Percentiles rank a stretch among this genome's conserved stretches.
These are phyloP conservation scores for Fraxinus excelsior DNA, from an alignment of 257 asterid species.

Conservation along the genomic window DNA sequence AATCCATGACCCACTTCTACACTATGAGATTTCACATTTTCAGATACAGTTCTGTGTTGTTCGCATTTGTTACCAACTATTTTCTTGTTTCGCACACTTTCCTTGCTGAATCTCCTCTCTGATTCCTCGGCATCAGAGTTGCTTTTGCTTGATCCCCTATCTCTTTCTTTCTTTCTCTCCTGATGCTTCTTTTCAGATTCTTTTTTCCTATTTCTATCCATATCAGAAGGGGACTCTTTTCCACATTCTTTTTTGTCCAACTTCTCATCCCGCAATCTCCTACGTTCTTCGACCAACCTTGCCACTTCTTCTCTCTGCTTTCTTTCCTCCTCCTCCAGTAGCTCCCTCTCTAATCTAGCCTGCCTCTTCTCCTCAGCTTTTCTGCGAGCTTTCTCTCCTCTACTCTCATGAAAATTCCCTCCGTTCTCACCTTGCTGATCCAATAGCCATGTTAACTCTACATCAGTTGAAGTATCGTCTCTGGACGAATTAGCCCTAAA, in stretches of 20 bases:
- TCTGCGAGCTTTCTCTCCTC: constrained; percentile 6
- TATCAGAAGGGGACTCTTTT: constrained; percentile 58
- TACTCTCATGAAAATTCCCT: constrained; percentile 45
- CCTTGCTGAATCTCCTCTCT: constrained; percentile 71
- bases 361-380: constrained; percentile 10
- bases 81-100: constrained; percentile 56
- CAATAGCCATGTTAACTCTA: constrained; percentile 54
- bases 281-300: constrained; percentile 84
- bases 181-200: constrained; percentile 80
- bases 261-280: constrained; percentile 80
- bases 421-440: constrained; percentile 70
- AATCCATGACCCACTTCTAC: constrained; percentile 58
- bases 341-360: constrained; percentile 93
- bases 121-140: constrained; percentile 82
- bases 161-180: constrained; percentile 84
- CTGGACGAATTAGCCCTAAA: constrained; percentile 75
- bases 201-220: constrained; percentile 59
- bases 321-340: constrained; percentile 93
- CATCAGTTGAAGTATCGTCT: constrained; percentile 61
- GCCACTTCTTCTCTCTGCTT: constrained; percentile 49
- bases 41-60: constrained; percentile 46
- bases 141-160: constrained; percentile 86
- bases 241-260: constrained; percentile 74
- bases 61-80: constrained; percentile 61
- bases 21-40: constrained; percentile 52